Base-by-base conservation (phyloP, 1,284 basidiomycete genomes). In the Marasmius sp. region DNA sequence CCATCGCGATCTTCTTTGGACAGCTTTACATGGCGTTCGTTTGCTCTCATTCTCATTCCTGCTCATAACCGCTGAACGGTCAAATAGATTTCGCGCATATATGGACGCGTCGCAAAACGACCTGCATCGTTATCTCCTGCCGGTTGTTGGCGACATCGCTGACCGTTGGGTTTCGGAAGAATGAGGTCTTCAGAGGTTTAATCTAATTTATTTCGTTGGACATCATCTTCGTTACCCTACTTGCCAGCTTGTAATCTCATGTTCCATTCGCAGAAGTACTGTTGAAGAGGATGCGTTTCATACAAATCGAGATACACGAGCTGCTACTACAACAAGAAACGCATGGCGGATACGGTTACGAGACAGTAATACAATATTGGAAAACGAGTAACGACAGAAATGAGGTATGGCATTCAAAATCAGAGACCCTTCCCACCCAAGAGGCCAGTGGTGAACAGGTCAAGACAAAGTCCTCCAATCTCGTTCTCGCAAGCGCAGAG, bases 161-260 rank as follows among this genome's bases (percentile, higher is more conserved):
- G 88, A 91, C 67, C 77, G 79, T 61, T 92, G 90, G 89, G 80
- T 92, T 8, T 77, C 80, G 16, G 90, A 91, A 65, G 89, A 92
- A 70, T 91, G 78, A 74, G 65, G 65, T 68, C 27, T 57, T n/a
- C 16, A 37, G 8, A 1, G 1, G 52, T 57, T 49, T 52, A 34
- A 38, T 47, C 39, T 16, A 20, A 36, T 37, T n/a, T 37, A 37
- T 54, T n/a, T 47, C 7, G 7, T n/a, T 6, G 16, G 45, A 47
- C 45, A 27, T 27, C 27, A 27, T 5, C 27, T 27, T 27, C 27
- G 27, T 27, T 27, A 27, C 27, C 27, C 27, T 27, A 27, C 27
- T 27, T 27, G 27, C 27, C 27, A 27, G 27, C 27, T 27, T 27
- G 27, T 27, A 27, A 27, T 27, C 27, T 27, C 5, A 27, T 27